Conservation (phyloP, 306 rosid genomes). For the Calophaca sinica region DNA sequence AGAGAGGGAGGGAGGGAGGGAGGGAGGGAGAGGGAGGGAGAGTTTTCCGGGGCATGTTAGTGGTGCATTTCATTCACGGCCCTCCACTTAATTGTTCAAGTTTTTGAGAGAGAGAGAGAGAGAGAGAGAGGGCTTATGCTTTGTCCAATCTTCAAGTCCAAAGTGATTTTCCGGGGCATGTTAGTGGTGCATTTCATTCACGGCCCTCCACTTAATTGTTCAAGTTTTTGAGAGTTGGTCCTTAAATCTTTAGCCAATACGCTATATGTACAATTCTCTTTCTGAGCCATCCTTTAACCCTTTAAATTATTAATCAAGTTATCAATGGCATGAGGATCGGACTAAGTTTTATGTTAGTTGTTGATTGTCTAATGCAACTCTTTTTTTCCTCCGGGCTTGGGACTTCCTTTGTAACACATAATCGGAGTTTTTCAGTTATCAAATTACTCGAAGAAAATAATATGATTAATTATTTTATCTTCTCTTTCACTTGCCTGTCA, state of each 20-base stretch:
- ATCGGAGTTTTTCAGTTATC: constrained; percentile 20
- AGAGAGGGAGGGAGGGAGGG: too few species aligned
- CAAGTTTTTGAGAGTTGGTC: constrained; percentile 26
- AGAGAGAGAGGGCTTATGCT: too few species aligned
- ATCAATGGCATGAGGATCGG: neutral
- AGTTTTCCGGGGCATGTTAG: neutral
- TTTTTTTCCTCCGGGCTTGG: neutral
- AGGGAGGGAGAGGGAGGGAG: too few species aligned
- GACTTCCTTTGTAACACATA: neutral
- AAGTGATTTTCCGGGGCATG: neutral
- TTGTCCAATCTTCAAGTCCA: too few species aligned
- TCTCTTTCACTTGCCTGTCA: constrained; percentile 17
- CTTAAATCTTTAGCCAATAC: constrained; percentile 30
- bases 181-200: constrained; percentile 16
- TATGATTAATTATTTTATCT: neutral
- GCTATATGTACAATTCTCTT: neutral
- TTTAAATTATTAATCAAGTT: constrained; percentile 5
- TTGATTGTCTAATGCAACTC: neutral
- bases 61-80: neutral
- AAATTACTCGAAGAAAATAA: constrained; percentile 25
- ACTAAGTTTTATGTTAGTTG: neutral
- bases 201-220: neutral
- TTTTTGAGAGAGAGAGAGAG: too few species aligned
- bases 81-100: neutral
- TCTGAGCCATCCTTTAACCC: neutral